Conservation (phyloP, 352 stramenopile genomes). For the Phytophthora megakarya region DNA sequence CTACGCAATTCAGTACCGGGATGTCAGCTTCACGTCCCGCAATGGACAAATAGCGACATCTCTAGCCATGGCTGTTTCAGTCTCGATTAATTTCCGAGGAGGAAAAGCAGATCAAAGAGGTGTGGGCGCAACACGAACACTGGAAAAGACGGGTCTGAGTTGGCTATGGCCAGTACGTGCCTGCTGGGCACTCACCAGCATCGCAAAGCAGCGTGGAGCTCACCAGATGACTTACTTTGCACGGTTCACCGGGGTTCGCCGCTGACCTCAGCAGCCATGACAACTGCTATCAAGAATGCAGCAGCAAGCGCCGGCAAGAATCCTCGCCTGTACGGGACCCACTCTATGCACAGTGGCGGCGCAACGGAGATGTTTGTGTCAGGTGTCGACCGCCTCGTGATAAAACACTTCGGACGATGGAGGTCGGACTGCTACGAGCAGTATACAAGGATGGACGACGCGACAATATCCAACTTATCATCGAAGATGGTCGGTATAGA, state of each 20-base stretch:
- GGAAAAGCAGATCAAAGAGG: too few species aligned
- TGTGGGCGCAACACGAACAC: too few species aligned
- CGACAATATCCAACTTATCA: not conserved
- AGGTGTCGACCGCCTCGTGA: slow-evolving; percentile 12
- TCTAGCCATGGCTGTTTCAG: too few species aligned
- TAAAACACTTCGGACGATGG: slow-evolving; percentile 32
- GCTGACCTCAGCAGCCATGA: not conserved
- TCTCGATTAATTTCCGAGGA: too few species aligned
- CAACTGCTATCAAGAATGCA: slow-evolving; percentile 2
- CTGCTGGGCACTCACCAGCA: too few species aligned
- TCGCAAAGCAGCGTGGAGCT: too few species aligned
- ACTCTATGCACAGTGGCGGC: slow-evolving; percentile 24
- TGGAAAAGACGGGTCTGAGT: too few species aligned
- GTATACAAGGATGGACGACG: slow-evolving; percentile 8
- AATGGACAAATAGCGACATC: too few species aligned
- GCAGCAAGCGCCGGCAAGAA: slow-evolving; percentile 2
- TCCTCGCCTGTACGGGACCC: not conserved
- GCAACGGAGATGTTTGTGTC: slow-evolving; percentile 20
- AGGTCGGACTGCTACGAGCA: slow-evolving; percentile 20
- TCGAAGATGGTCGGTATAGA: slow-evolving; percentile 18
- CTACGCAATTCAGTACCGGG: not conserved
- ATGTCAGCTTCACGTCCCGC: too few species aligned
- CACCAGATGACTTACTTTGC: too few species aligned
- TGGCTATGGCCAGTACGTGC: too few species aligned
- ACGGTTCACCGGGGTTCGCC: too few species aligned